Evolutionary conservation across 2,329 filamentous ascomycete species (phyloP), one percentile per base, ranked within the genome.

Genomic region (Microdochium nivale): DNA sequence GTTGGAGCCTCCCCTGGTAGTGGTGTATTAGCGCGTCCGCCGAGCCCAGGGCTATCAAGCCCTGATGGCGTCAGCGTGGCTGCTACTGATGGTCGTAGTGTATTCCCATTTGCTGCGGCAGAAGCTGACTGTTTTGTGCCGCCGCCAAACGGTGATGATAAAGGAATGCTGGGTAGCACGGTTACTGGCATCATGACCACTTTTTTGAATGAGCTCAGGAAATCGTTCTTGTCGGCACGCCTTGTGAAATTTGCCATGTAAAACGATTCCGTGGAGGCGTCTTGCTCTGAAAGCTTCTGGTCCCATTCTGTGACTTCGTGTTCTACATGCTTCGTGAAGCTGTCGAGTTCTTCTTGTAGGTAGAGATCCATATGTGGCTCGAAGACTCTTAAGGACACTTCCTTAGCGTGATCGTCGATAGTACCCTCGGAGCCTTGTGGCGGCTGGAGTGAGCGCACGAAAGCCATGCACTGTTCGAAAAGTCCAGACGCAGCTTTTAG

Each of bases 171-270:
- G 1, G 90, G 88, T 3, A 97, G 74, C 9, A 90, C 92, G 50
- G 89, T 95, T 48, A 99, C 92, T 2, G 94, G 94, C 84, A 96
- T 95, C 91, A 99, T 96, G 57, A 99, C 88, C 9, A 99, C 94
- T 68, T 97, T 97, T 65, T 90, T 96, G 76, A 99, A 99, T 0
- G 91, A 96, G 47, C 86, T 94, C 55, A 99, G 66, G 61, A 99
- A 99, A 65, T 99, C 94, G 59, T 90, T 89, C 71, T 99, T 99
- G 56, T 95, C 94, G 1, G 90, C 94, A 65, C 95, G 90, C 25
- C 94, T 81, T 64, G 92, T 96, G 63, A 97, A 83, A 65, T 90
- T 96, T 24, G 87, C 87, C 92, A 97, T 96, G 71, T 90, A 94
- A 64, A 95, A 95, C 0, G 88, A 94, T 69, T 99, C 94, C 0